These are phyloP conservation scores for Calonectria pseudoreteaudii DNA, from an alignment of 2,329 filamentous ascomycete species.

Conservation along the genomic window DNA sequence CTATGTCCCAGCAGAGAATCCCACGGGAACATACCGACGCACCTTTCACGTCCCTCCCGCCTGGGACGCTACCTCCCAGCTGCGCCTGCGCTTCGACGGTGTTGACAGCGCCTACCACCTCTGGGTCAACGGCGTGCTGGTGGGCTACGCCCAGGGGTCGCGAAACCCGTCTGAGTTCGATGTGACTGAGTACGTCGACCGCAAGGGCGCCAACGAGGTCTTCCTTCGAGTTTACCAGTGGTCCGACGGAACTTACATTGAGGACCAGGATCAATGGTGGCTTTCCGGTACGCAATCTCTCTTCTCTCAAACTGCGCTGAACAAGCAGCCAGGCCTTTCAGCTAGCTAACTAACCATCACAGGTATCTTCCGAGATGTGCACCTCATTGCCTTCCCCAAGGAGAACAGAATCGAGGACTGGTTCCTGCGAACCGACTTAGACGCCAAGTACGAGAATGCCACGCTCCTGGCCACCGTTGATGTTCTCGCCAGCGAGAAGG, in stretches of 20 bases:
- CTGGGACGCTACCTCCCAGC: conserved; percentile 62
- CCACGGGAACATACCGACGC: conserved; percentile 72
- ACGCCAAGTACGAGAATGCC: conserved; percentile 64
- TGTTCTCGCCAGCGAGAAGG: conserved; percentile 48
- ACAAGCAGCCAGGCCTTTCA: conserved; percentile 55
- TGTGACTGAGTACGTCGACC: conserved; percentile 61
- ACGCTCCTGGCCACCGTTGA: conserved; percentile 58
- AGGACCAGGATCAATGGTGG: conserved; percentile 79
- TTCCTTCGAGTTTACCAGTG: conserved; percentile 77
- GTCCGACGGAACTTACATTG: conserved; percentile 76
- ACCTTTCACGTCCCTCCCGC: conserved; percentile 64
- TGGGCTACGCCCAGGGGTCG: conserved; percentile 77
- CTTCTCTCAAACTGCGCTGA: conserved; percentile 60
- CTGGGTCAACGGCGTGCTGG: conserved; percentile 72
- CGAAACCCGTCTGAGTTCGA: conserved; percentile 79
- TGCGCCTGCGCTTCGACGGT: conserved; percentile 76
- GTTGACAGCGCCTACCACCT: conserved; percentile 79
- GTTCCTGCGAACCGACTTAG: conserved; percentile 67
- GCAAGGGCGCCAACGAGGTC: conserved; percentile 62
- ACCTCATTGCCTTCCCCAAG: conserved; percentile 67
- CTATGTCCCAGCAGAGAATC: conserved; percentile 70
- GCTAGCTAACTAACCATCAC: conserved; percentile 49
- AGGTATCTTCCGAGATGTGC: conserved; percentile 75
- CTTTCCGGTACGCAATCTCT: conserved; percentile 62
- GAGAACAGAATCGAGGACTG: conserved; percentile 68